Conservation (phyloP, 1,284 basidiomycete species). For the Singerocomus rubriflavus region DNA sequence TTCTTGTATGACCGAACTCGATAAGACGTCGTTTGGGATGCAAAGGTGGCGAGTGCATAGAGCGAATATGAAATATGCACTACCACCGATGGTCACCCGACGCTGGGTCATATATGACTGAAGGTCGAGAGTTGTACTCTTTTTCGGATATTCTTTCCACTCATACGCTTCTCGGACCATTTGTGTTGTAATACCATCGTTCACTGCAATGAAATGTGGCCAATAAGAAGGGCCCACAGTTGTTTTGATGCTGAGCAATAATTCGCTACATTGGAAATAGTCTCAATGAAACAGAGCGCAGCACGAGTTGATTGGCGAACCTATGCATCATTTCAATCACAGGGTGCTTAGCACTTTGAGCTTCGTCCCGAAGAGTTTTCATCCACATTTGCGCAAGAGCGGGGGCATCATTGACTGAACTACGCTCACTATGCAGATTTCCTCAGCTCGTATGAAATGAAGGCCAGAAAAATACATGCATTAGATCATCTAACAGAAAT, state of each 20-base stretch:
- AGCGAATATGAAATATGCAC: background rate
- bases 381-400: background rate
- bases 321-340: background rate
- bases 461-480: conserved; percentile 5
- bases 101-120: background rate
- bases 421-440: background rate
- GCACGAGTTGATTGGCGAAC: background rate
- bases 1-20: background rate
- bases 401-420: background rate
- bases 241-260: background rate
- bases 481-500: background rate
- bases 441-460: conserved; percentile 2
- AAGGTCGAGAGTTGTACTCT: background rate
- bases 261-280: background rate
- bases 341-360: background rate
- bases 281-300: background rate
- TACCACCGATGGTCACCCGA: background rate
- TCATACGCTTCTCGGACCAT: background rate
- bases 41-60: background rate
- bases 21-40: background rate
- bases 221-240: background rate
- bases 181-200: background rate
- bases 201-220: background rate
- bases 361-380: background rate
- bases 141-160: background rate